Conservation (phyloP, 1,284 basidiomycete species). For the Ustilago vetiveriae region DNA sequence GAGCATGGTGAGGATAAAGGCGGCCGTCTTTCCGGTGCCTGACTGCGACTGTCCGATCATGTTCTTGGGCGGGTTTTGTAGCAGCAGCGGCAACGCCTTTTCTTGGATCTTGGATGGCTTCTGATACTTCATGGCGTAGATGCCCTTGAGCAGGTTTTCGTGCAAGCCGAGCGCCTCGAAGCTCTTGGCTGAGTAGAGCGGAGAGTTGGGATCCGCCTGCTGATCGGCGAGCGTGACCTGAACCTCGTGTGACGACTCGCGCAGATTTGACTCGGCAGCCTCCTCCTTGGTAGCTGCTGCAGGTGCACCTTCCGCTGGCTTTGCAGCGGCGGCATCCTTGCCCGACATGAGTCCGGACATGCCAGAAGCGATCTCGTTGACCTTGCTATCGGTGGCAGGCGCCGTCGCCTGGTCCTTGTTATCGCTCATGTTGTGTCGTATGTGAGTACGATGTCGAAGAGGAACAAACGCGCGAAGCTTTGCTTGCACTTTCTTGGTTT, state of each 20-base stretch:
- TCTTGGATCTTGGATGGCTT: conserved; percentile 99
- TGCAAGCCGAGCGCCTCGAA: conserved; percentile 78
- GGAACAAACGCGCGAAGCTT: neutral
- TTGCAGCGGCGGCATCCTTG: conserved; percentile 19
- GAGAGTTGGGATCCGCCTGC: conserved; percentile 94
- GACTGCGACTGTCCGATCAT: conserved; percentile 99
- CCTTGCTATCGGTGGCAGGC: conserved; percentile 31
- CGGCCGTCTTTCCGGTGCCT: conserved; percentile 98
- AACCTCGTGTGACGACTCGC: conserved; percentile 62
- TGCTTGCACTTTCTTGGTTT: neutral
- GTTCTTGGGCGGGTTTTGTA: conserved; percentile 90
- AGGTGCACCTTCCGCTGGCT: conserved; percentile 3
- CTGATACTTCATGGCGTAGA: conserved; percentile 94
- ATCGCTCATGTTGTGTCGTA: conserved; percentile 25
- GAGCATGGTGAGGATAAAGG: conserved; percentile 97
- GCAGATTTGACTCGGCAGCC: conserved; percentile 35
- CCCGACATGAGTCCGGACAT: conserved; percentile 47
- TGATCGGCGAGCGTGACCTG: conserved; percentile 97
- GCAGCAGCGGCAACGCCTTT: conserved; percentile 88
- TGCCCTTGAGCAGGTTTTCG: conserved; percentile 90
- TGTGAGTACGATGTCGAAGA: neutral
- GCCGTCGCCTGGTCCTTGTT: conserved; percentile 30
- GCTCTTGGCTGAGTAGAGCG: conserved; percentile 89
- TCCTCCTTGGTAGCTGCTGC: conserved; percentile 15
- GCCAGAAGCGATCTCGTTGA: conserved; percentile 52